Conservation (phyloP, 805 yeast species). For the Nakazawaea pomicola region DNA sequence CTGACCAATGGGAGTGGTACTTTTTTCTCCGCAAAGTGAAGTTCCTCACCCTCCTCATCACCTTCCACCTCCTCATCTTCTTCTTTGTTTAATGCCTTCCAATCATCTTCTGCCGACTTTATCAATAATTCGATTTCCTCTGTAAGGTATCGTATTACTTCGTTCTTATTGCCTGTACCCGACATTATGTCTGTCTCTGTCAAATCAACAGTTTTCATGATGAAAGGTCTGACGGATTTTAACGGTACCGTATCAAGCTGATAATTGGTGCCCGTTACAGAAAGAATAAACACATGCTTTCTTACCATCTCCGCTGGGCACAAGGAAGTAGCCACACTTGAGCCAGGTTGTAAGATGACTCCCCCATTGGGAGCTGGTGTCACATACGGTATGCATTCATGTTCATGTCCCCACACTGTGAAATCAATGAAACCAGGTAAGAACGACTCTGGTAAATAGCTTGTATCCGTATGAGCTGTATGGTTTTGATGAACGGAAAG, state of each 20-base stretch:
- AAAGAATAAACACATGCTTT: conserved; percentile 71
- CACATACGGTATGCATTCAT: conserved; percentile 80
- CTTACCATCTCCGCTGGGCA: conserved; percentile 77
- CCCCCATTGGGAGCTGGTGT: conserved; percentile 59
- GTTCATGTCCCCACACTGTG: conserved; percentile 97
- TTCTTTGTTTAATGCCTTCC: conserved; percentile 27
- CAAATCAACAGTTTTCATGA: conserved; percentile 61
- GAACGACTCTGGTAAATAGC: conserved; percentile 79
- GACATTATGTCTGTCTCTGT: conserved; percentile 52
- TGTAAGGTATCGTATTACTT: conserved; percentile 55
- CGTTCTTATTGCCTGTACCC: conserved; percentile 52
- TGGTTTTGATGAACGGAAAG: conserved; percentile 93
- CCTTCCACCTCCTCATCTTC: conserved; percentile 15
- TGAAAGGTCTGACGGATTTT: conserved; percentile 76
- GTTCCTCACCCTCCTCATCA: conserved; percentile 17
- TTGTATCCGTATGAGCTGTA: conserved; percentile 70
- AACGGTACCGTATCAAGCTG: conserved; percentile 57
- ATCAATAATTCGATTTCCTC: conserved; percentile 67
- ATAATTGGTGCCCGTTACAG: conserved; percentile 53
- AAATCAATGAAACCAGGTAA: conserved; percentile 79
- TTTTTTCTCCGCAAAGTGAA: conserved; percentile 21
- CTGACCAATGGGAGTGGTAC: conserved; percentile 76
- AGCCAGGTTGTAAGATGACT: conserved; percentile 85
- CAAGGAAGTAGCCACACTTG: conserved; percentile 87
- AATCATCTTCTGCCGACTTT: conserved; percentile 47